These are phyloP conservation scores for Blepharisma stoltei DNA, from an alignment of 73 alveolate genomes.

Conservation along the genomic window DNA sequence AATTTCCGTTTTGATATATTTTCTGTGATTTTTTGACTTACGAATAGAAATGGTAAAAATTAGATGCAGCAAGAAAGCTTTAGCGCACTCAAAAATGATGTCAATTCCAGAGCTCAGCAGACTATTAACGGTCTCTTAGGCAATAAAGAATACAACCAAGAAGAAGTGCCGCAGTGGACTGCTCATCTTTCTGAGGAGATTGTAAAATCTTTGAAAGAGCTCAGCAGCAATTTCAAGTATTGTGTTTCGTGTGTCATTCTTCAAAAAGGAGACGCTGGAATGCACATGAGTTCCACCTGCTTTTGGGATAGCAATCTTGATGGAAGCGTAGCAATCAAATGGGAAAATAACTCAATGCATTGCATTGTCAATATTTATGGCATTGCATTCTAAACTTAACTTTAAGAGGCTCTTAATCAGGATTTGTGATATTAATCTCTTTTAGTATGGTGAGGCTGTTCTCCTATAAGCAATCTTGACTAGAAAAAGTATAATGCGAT, in stretches of 20 bases:
- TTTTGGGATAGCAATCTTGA: conserved; percentile 66
- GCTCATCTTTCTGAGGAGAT: conserved; percentile 64
- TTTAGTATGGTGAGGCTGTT: too few relatives aligned
- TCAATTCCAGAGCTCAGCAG: conserved; percentile 37
- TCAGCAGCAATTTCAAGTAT: conserved; percentile 59
- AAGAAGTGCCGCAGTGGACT: conserved; percentile 67
- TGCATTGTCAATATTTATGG: conserved; percentile 61
- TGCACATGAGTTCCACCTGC: conserved; percentile 56
- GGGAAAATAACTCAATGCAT: conserved; percentile 54
- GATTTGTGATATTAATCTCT: too few relatives aligned
- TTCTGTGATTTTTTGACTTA: too few relatives aligned
- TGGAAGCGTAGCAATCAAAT: conserved; percentile 54
- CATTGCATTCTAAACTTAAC: conserved; percentile 42
- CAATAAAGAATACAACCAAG: conserved; percentile 55
- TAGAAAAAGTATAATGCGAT: too few relatives aligned
- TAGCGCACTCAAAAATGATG: conserved; percentile 53
- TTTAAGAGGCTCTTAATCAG: too few relatives aligned
- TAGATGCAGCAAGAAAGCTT: neutral
- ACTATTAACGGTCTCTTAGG: conserved; percentile 46
- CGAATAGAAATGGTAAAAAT: too few relatives aligned
- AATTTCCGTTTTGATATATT: too few relatives aligned
- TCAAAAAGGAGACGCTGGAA: conserved; percentile 63
- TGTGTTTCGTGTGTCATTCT: conserved; percentile 46
- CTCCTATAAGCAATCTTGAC: too few relatives aligned
- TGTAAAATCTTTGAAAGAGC: conserved; percentile 44